A percentile compares a stretch with the other conserved stretches of the same genome.
phyloP scores from a whole-genome alignment of 768 basidiomycete genomes.

The Lactifluus subvellereus region DNA sequence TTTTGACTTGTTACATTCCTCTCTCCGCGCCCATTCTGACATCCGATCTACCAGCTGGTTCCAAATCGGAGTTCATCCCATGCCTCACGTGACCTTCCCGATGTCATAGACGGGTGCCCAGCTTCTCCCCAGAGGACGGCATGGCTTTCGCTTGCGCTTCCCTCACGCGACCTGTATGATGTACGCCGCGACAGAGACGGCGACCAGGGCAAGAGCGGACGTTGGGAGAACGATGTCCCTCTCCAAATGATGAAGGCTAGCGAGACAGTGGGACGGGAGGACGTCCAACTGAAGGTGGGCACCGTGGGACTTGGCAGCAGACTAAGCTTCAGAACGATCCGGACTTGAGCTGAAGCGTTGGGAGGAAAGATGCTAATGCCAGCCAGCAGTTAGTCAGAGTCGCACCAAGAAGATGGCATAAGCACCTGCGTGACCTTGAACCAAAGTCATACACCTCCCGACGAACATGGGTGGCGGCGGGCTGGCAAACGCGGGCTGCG shows the following conservation, averaged over 20 bases:
- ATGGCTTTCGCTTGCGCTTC: slow-evolving; percentile 28
- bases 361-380: neutral
- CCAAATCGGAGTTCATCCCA: slow-evolving; percentile 57
- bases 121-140: slow-evolving; percentile 42
- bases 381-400: neutral
- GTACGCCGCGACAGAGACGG: slow-evolving; percentile 12
- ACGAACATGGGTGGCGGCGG: slow-evolving; percentile 24
- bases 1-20: slow-evolving; percentile 25
- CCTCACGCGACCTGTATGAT: slow-evolving; percentile 31
- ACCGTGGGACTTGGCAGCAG: slow-evolving; percentile 12
- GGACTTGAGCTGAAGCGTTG: neutral
- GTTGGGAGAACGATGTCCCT: neutral
- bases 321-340: slow-evolving; percentile 13
- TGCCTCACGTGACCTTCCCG: slow-evolving; percentile 28
- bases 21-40: slow-evolving; percentile 53
- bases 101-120: slow-evolving; percentile 49
- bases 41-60: slow-evolving; percentile 36
- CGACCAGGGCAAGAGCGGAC: neutral
- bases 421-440: slow-evolving; percentile 34
- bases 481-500: too few relatives aligned
- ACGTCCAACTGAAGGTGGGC: neutral
- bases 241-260: slow-evolving; percentile 10
- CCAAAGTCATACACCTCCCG: slow-evolving; percentile 43
- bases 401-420: neutral
- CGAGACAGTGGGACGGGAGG: slow-evolving; percentile 18